phyloP scores from a whole-genome alignment of 1,284 basidiomycete species.

The Ustilago cynodontis region DNA sequence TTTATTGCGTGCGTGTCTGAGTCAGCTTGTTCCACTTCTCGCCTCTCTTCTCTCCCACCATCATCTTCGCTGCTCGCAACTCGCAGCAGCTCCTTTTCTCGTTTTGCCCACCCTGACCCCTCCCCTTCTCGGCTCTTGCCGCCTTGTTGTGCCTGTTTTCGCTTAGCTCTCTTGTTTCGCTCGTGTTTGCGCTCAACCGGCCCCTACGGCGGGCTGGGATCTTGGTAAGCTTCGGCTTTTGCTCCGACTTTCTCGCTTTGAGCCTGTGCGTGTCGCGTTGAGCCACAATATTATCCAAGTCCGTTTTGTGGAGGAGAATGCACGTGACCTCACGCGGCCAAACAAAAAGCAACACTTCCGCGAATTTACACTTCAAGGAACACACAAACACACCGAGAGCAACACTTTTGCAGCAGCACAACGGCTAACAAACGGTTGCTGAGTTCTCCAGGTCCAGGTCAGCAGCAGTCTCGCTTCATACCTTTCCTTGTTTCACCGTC shows the following conservation, averaged over 20 bases:
- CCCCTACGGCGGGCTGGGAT: too few relatives aligned
- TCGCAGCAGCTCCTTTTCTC: too few relatives aligned
- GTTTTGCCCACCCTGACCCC: too few relatives aligned
- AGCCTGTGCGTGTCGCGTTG: conserved; percentile 37
- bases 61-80: too few relatives aligned
- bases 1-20: not conserved
- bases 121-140: too few relatives aligned
- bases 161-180: too few relatives aligned
- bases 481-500: not conserved
- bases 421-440: not conserved
- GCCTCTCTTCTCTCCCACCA: too few relatives aligned
- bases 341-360: conserved; percentile 20
- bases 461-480: not conserved
- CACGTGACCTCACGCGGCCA: conserved; percentile 43
- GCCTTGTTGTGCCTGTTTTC: too few relatives aligned
- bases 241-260: too few relatives aligned
- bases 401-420: conserved; percentile 6
- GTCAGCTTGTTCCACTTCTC: not conserved
- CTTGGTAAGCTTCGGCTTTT: too few relatives aligned
- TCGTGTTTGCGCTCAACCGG: too few relatives aligned
- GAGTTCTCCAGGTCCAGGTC: not conserved
- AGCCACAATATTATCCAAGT: conserved; percentile 4
- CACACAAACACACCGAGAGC: conserved; percentile 7
- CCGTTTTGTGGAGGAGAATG: conserved; percentile 20
- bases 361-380: conserved; percentile 10